Percentiles rank a stretch among this genome's conserved stretches.
phyloP scores from a whole-genome alignment of 768 basidiomycete genomes.

The Suillus weaverae region DNA sequence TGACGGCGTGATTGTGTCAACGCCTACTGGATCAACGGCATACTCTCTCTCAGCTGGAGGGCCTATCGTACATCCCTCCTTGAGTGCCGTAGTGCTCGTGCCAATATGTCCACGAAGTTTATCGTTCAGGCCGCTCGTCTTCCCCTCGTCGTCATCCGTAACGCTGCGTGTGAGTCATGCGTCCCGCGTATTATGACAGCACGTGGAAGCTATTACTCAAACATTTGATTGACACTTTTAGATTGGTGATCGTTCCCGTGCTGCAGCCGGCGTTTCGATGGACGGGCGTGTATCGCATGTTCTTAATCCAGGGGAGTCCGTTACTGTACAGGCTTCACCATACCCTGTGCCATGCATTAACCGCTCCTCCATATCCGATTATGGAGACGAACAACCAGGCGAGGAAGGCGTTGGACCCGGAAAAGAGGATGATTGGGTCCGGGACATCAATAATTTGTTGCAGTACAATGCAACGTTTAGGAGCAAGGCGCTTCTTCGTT shows the following conservation, averaged over 20 bases:
- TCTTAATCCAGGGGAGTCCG: conserved; percentile 81
- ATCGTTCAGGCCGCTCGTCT: conserved; percentile 88
- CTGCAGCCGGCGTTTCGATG: conserved; percentile 89
- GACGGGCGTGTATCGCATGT: conserved; percentile 86
- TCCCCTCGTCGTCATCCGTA: conserved; percentile 78
- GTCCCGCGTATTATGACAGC: neutral
- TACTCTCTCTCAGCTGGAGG: conserved; percentile 96
- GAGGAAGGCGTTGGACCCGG: conserved; percentile 73
- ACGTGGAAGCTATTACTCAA: conserved; percentile 6
- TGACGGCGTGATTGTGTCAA: conserved; percentile 91
- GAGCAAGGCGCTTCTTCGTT: conserved; percentile 80
- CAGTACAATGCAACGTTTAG: conserved; percentile 95
- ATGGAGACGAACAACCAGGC: conserved; percentile 40
- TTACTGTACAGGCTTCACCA: conserved; percentile 80
- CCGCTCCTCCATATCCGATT: conserved; percentile 71
- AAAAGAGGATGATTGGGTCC: conserved; percentile 93
- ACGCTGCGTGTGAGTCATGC: conserved; percentile 61
- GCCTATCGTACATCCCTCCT: conserved; percentile 91
- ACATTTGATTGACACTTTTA: conserved; percentile 29
- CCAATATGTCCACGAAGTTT: conserved; percentile 95
- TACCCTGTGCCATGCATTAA: conserved; percentile 94
- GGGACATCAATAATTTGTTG: conserved; percentile 91
- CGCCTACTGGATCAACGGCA: conserved; percentile 95
- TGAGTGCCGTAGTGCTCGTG: conserved; percentile 87
- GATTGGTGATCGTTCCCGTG: conserved; percentile 84